phyloP scores from a whole-genome alignment of 805 yeast species.

The Kodamaea kakaduensis region DNA sequence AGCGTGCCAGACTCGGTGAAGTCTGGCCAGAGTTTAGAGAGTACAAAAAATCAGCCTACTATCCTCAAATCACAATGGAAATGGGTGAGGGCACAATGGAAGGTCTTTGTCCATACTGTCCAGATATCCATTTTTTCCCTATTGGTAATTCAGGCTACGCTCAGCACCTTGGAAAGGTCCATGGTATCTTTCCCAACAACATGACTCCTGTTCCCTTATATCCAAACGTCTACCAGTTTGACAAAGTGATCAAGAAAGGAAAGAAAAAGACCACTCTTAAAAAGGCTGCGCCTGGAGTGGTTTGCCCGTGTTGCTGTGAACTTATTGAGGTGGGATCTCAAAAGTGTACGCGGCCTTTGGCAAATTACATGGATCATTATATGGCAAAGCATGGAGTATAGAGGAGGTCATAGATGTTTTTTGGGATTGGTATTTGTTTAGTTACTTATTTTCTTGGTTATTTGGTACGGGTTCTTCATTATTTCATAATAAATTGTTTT shows the following conservation, averaged over 20 bases:
- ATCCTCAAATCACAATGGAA: too few species aligned
- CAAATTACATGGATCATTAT: conserved; percentile 14
- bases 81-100: conserved; percentile 25
- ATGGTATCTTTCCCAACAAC: conserved; percentile 31
- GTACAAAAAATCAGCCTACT: too few species aligned
- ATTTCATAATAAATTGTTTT: too few species aligned
- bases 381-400: too few species aligned
- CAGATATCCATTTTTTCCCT: conserved; percentile 23
- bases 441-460: too few species aligned
- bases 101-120: conserved; percentile 36
- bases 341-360: conserved; percentile 10
- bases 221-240: conserved; percentile 18
- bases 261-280: conserved; percentile 14
- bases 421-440: too few species aligned
- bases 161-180: conserved; percentile 32
- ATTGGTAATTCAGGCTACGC: conserved; percentile 32
- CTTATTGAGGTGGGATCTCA: conserved; percentile 20
- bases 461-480: too few species aligned
- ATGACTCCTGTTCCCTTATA: conserved; percentile 29
- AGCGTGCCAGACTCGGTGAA: too few species aligned
- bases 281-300: conserved; percentile 26
- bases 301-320: conserved; percentile 28
- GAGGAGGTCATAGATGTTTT: too few species aligned
- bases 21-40: too few species aligned
- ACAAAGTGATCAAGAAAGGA: conserved; percentile 17